Percentiles rank a stretch among this genome's conserved stretches.
These are phyloP conservation scores for Tubosaeta sp. DNA, from an alignment of 768 basidiomycete genomes.

Conservation along the genomic window DNA sequence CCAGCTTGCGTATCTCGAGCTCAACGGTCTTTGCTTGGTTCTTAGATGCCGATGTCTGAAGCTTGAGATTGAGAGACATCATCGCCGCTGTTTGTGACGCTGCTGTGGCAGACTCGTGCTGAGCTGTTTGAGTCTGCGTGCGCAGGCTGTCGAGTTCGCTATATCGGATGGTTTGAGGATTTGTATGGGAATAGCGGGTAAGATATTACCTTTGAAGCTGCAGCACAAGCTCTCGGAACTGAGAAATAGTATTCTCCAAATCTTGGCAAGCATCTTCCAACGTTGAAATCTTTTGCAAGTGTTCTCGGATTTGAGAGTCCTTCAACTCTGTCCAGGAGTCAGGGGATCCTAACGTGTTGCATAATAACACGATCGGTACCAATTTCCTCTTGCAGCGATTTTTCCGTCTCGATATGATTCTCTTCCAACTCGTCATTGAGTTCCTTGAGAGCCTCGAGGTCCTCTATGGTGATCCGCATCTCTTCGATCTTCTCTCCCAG, in stretches of 20 bases:
- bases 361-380: constrained; percentile 43
- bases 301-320: constrained; percentile 68
- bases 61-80: constrained; percentile 91
- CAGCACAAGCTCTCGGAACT: constrained; percentile 90
- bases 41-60: constrained; percentile 88
- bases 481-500: constrained; percentile 98
- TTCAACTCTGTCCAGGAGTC: constrained; percentile 51
- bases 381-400: constrained; percentile 83
- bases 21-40: constrained; percentile 88
- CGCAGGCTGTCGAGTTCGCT: constrained; percentile 87
- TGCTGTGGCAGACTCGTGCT: constrained; percentile 76
- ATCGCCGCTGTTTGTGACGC: constrained; percentile 88
- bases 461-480: constrained; percentile 94
- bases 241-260: constrained; percentile 79
- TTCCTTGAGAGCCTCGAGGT: constrained; percentile 93
- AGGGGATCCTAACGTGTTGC: not conserved
- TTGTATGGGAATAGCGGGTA: constrained; percentile 1
- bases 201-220: constrained; percentile 67
- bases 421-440: constrained; percentile 97
- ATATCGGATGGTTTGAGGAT: constrained; percentile 5
- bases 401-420: constrained; percentile 92
- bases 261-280: constrained; percentile 82
- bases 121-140: constrained; percentile 79
- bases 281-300: constrained; percentile 54
- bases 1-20: constrained; percentile 80